Evolutionary conservation across 495 filamentous ascomycete genomes (phyloP).

Genomic region (Chlorociboria aeruginascens): DNA sequence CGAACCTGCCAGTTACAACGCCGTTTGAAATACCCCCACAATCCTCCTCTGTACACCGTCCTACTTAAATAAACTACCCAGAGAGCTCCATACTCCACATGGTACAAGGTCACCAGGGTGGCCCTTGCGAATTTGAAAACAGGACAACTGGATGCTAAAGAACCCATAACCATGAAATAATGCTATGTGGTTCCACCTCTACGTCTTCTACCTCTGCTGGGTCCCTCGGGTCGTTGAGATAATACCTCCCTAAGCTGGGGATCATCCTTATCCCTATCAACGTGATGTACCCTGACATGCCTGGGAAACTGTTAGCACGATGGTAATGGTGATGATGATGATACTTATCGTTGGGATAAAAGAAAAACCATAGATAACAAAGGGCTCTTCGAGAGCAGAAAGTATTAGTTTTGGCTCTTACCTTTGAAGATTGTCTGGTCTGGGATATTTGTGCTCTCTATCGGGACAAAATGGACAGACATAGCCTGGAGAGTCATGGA

Average conservation of each 20-base stretch:
- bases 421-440: slow-evolving; percentile 97
- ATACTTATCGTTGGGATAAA: too few relatives aligned
- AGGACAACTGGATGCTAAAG: background rate
- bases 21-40: too few relatives aligned
- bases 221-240: slow-evolving; percentile 66
- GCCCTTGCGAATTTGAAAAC: background rate
- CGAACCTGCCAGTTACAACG: background rate
- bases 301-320: background rate
- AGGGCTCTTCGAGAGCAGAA: slow-evolving; percentile 24
- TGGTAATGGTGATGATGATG: too few relatives aligned
- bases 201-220: slow-evolving; percentile 69
- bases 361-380: slow-evolving; percentile 21
- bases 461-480: slow-evolving; percentile 96
- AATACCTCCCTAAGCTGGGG: slow-evolving; percentile 50
- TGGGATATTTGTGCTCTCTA: slow-evolving; percentile 89
- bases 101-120: background rate
- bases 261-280: slow-evolving; percentile 55
- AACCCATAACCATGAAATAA: background rate
- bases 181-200: slow-evolving; percentile 30
- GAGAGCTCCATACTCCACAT: too few relatives aligned
- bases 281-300: slow-evolving; percentile 58
- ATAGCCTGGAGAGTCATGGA: slow-evolving; percentile 92
- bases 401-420: slow-evolving; percentile 74
- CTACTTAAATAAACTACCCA: too few relatives aligned
- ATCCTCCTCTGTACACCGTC: too few relatives aligned